A percentile compares a stretch with the other conserved stretches of the same genome.
Conservation (phyloP, 345 rosid species). For the Jatropha curcas region DNA sequence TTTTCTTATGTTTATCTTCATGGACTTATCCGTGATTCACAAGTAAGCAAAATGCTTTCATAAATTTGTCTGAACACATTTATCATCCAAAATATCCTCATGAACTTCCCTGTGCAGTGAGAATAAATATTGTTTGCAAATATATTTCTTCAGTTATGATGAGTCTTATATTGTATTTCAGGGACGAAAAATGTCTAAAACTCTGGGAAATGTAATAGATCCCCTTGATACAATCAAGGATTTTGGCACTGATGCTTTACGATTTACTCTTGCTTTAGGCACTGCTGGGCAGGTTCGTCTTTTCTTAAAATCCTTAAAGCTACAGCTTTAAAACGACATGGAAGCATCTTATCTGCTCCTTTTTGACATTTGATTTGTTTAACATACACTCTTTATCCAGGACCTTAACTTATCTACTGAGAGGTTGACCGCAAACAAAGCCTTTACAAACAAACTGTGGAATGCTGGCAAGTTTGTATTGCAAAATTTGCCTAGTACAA, state of each 20-base stretch:
- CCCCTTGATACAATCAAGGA: conserved; percentile 93
- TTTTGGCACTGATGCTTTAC: conserved; percentile 92
- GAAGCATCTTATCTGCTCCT: background rate
- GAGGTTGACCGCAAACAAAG: conserved; percentile 92
- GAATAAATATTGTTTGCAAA: background rate
- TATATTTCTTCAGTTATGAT: background rate
- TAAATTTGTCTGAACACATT: conserved; percentile 1
- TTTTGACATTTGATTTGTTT: conserved; percentile 15
- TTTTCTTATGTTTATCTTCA: conserved; percentile 89
- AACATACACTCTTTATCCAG: conserved; percentile 40
- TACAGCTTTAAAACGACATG: conserved; percentile 5
- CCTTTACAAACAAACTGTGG: conserved; percentile 96
- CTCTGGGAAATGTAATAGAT: conserved; percentile 87
- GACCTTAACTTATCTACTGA: conserved; percentile 92
- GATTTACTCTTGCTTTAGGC: conserved; percentile 88
- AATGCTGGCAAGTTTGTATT: conserved; percentile 96
- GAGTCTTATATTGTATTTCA: conserved; percentile 29
- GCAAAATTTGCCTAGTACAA: conserved; percentile 76
- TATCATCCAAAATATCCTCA: background rate
- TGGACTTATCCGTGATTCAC: conserved; percentile 90
- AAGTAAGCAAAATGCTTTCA: conserved; percentile 49
- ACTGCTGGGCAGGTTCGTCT: conserved; percentile 95
- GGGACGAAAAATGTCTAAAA: conserved; percentile 97
- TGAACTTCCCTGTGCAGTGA: background rate
- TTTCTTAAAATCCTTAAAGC: conserved; percentile 15